Base-by-base conservation (phyloP, 2,329 filamentous ascomycete species). In the Ophiostoma triangulosporum region DNA sequence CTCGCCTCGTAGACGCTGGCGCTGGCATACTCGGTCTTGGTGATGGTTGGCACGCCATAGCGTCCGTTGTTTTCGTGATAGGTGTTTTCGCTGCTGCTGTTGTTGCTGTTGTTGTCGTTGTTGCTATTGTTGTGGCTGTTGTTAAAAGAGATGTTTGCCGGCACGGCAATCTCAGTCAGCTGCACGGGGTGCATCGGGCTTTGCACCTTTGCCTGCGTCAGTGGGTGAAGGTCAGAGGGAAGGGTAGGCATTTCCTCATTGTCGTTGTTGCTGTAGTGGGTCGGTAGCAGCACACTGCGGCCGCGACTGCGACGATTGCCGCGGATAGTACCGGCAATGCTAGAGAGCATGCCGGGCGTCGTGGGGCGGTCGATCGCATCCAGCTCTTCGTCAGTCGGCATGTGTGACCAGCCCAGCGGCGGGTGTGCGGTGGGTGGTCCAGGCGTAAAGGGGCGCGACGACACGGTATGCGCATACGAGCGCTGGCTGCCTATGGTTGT, bases 371-470 rank as follows among this genome's bases (percentile, higher is more conserved):
- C 69, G 56, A 75, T 69, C 38, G 78, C 76, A 32, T 51, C 72
- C 11, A 80, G 70, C 52, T 83, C 80, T 20, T 83, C 77, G 9
- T 83, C 77, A 17, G 77, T 75, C 0, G 89, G 88, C 64, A 95
- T 87, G 33, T 80, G 81, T 0, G 88, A 86, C 87, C 95, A 94
- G 48, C 91, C 91, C 8, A 95, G 70, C 0, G 89, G 89, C 1
- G 86, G 87, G 63, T 93, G 86, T 0, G 61, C 9, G 67, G 5
- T 64, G 66, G 1, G 20, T 1, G 31, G 35, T 12, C 27, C 36
- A 27, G 15, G 51, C 40, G 66, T 57, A 60, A 67, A 67, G 0
- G 65, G 63, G 5, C 54, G 38, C 0, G 49, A 48, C 36, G 66
- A 64, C 9, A 48, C 33, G 4, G 54, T 55, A 12, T 53, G 49